phyloP scores from a whole-genome alignment of 2,329 filamentous ascomycete genomes.

The Colletotrichum tofieldiae region DNA sequence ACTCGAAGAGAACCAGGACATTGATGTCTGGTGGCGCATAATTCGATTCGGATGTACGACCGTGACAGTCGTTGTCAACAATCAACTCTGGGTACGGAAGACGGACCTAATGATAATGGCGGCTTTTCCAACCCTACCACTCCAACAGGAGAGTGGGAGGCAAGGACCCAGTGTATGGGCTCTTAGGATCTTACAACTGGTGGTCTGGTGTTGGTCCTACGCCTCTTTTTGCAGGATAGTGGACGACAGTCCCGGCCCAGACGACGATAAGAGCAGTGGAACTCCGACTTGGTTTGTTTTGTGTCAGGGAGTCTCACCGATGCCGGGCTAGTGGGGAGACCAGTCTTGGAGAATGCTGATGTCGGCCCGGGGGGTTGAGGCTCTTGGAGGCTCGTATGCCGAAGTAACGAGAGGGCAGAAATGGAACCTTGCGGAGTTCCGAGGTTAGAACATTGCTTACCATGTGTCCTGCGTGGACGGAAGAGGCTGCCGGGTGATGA shows the following conservation, averaged over 20 bases:
- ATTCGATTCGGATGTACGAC: background rate
- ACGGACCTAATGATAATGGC: background rate
- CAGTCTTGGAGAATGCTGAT: too few species aligned
- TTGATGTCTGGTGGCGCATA: background rate
- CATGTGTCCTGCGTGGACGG: background rate
- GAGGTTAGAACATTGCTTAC: background rate
- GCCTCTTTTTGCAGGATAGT: background rate
- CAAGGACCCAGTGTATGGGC: background rate
- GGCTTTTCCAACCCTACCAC: conserved; percentile 8
- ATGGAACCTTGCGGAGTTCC: background rate
- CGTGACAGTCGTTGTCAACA: background rate
- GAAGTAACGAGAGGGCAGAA: background rate
- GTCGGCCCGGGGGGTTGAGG: background rate
- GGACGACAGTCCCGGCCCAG: background rate
- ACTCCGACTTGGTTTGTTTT: background rate
- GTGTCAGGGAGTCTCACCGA: background rate
- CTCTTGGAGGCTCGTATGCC: background rate
- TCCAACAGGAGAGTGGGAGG: conserved; percentile 2
- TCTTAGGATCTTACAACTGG: background rate
- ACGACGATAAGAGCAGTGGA: background rate
- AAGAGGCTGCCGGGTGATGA: background rate
- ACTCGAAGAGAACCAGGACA: background rate
- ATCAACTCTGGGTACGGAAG: background rate
- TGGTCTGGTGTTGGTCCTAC: background rate
- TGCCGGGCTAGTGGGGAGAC: too few species aligned